Base-by-base conservation (phyloP, 1,139 yeast genomes). In the Candida freyschussii region DNA sequence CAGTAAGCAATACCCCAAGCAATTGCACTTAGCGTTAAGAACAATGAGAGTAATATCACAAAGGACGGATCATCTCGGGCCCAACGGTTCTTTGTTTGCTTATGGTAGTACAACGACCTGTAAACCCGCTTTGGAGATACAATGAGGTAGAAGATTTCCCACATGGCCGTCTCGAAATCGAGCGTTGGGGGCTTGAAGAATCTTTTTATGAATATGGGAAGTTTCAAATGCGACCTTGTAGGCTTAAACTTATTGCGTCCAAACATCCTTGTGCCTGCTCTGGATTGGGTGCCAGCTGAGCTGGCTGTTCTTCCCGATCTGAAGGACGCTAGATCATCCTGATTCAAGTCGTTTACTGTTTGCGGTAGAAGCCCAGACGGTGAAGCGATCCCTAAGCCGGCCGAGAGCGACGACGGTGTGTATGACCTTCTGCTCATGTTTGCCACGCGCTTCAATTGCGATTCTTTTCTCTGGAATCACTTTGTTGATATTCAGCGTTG, bases 61-160 rank as follows among this genome's bases (percentile, higher is more conserved):
- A 87, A 87, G 21, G 93, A 79, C 0, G 96, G 96, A 55, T 87
- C 96, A 54, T 87, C 96, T 45, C 96, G 66, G 0, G 95, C 79
- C 78, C 91, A 85, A 41, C 71, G 69, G 45, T 74, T 73, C 46
- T 74, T 75, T 3, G 83, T 77, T 47, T 78, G 83, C 44, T 72
- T 75, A 48, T 85, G 89, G 56, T 83, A 85, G 54, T 84, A 85
- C 40, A 85, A 72, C 15, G 91, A 75, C 44, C 84, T 70, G 63
- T 83, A 86, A 54, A 87, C 93, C 43, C 84, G 78, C 46, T 79
- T 73, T 3, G 96, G 96, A 29, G 80, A 74, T 24, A 77, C 63
- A 16, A 87, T 66, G 36, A 87, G 61, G 50, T 85, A 74, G 45
- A 82, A 65, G 57, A 86, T 79, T 55, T 87, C 96, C 95, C 96